Evolutionary conservation across 148 eudicot species (phyloP).

Genomic region (Spergularia marina): DNA sequence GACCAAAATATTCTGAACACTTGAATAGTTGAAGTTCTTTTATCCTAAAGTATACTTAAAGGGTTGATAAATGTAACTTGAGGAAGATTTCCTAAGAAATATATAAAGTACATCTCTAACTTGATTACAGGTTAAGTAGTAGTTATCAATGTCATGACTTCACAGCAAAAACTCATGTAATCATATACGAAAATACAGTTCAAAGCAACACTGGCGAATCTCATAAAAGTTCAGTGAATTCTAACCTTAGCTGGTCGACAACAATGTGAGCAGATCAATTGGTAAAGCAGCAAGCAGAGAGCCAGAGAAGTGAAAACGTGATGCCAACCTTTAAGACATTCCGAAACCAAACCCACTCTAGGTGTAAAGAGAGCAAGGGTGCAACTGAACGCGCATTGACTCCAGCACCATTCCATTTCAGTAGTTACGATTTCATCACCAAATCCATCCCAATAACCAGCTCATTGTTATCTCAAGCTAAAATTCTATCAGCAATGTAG

Average conservation of each 20-base stretch:
- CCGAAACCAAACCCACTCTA: background rate
- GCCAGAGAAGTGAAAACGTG: background rate
- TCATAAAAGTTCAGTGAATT: background rate
- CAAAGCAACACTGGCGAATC: background rate
- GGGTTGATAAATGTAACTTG: too few species aligned
- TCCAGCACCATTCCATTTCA: background rate
- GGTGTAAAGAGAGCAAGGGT: background rate
- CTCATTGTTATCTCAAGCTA: background rate
- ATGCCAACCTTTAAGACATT: background rate
- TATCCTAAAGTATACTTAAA: too few species aligned
- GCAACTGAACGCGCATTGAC: background rate
- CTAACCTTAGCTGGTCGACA: background rate
- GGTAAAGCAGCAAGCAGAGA: background rate
- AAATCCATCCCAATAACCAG: background rate
- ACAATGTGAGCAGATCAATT: background rate
- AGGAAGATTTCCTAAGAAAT: too few species aligned
- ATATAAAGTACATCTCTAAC: too few species aligned
- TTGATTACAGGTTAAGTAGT: too few species aligned
- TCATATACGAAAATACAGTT: too few species aligned
- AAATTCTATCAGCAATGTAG: background rate
- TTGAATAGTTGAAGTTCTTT: too few species aligned
- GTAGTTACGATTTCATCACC: background rate
- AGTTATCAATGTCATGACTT: too few species aligned
- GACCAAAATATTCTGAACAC: too few species aligned
- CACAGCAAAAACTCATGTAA: too few species aligned